Evolutionary conservation across 352 stramenopile genomes (phyloP), one percentile per base, ranked within the genome.

Genomic region (Phytophthora fragariae): DNA sequence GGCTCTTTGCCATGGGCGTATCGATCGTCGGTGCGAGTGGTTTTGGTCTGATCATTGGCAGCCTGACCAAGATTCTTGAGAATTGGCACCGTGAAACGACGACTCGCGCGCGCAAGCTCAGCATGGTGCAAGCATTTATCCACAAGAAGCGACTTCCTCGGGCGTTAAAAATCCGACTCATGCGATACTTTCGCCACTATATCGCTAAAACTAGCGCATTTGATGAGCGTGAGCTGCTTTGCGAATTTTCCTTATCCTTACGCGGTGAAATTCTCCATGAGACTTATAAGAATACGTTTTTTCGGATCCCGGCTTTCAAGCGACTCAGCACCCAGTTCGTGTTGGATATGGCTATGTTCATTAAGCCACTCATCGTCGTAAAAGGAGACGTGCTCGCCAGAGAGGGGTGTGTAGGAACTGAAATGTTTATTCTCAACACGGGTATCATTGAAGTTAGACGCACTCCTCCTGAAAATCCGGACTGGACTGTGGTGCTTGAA

Each of bases 291-390:
- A 83, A 86, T 54, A 90, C 84, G 0, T 95, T 95, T 64, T 90
- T 92, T 57, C 76, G 76, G 19, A 94, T 95, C 39, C 86, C 86
- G 3, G 86, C 83, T 2, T 89, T 95, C 50, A 76, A 92, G 54
- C 76, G 78, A 5, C 73, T 95, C 5, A 94, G 88, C n/a, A 57
- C 83, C 2, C 86, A 94, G 54, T 94, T 95, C 49, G 85, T 95
- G 15, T 81, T 95, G 70, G 88, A 95, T 57, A 93, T 95, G 88
- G 86, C 84, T 0, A 93, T 95, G 82, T 95, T 88, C 37, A 95
- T 95, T 76, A 94, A 95, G 63, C 88, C 86, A 7, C 62, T 94
- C 12, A 92, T 95, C 33, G 83, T 87, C 0, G 79, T 94, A 0
- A 81, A 86, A 35, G 85, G 88, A 15, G 84, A 93, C 33, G 62